Conservation (phyloP, 192 early-diverging fungal genomes). For the Podila horticola region DNA sequence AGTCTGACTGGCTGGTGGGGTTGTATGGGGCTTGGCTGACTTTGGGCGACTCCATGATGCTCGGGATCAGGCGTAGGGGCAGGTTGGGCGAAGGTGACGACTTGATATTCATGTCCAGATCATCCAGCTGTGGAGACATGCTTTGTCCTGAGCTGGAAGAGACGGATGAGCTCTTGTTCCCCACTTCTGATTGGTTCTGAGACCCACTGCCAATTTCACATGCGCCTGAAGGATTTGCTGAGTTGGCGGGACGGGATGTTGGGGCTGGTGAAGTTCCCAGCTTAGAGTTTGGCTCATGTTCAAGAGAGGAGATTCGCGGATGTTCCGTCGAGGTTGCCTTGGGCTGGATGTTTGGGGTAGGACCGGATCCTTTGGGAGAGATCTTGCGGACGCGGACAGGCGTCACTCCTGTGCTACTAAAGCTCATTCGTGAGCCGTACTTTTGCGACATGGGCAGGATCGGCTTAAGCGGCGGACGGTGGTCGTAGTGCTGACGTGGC, state of each 20-base stretch:
- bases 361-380: constrained; percentile 21
- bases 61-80: neutral
- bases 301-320: neutral
- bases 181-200: neutral
- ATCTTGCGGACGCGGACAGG: constrained; percentile 37
- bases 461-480: constrained; percentile 28
- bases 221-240: neutral
- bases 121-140: constrained; percentile 4
- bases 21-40: neutral
- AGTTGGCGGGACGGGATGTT: neutral
- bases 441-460: constrained; percentile 49
- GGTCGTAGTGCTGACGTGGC: constrained; percentile 5
- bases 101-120: constrained; percentile 11
- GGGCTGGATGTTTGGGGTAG: neutral
- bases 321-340: neutral
- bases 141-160: too few species aligned
- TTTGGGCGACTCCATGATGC: neutral
- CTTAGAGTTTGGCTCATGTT: too few species aligned
- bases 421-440: constrained; percentile 24
- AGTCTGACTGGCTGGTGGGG: neutral
- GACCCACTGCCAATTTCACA: neutral
- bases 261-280: neutral
- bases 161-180: too few species aligned
- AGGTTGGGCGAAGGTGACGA: constrained; percentile 24
- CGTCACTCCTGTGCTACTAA: constrained; percentile 9